Evolutionary conservation across 2,329 filamentous ascomycete genomes (phyloP), one percentile per base, ranked within the genome.

Genomic region (Metarhizium brunneum): DNA sequence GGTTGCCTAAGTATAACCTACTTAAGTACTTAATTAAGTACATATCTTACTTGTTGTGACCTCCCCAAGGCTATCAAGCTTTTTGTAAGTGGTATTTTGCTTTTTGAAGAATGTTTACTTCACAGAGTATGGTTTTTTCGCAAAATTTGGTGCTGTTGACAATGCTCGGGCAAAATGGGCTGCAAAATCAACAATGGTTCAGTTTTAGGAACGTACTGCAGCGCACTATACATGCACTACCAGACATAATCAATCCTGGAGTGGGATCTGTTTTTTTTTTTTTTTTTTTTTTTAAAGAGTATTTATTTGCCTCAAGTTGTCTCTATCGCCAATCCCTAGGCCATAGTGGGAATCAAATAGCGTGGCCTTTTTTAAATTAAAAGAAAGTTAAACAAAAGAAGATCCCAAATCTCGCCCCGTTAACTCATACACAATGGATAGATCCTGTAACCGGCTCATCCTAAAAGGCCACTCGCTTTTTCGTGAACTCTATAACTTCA

Each of bases 401-500:
- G 35, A 6, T 8, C 11, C 10, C 13, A 40, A 29, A 53, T 4
- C 18, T 47, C 47, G 6, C 10, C 32, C 32, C 32, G 36, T 20
- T 35, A 32, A 47, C 36, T 48, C 47, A 51, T 52, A 55, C 49
- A 55, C 49, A 47, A 20, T 30, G 35, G 35, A 40, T 29, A 18
- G 6, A 35, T 18, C 14, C 69, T 85, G 96, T 71, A 97, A 70
- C 81, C 43, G 7, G 4, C 43, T 10, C 43, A 47, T 47, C n/a
- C 16, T 29, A 14, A 10, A 30, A 29, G 30, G 20, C n/a, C n/a
- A 48, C 42, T 5, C n/a, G n/a, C n/a, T 11, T 11, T 16, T 20
- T 25, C 25, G 13, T 4, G 6, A 10, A 35, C 30, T 13, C 57
- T 85, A 97, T 71, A 99, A 69, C 81, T 96, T 99, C 92, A 97